Evolutionary conservation across 164 flowering plant species (phyloP).

Genomic region (Nymphaea colorata): DNA sequence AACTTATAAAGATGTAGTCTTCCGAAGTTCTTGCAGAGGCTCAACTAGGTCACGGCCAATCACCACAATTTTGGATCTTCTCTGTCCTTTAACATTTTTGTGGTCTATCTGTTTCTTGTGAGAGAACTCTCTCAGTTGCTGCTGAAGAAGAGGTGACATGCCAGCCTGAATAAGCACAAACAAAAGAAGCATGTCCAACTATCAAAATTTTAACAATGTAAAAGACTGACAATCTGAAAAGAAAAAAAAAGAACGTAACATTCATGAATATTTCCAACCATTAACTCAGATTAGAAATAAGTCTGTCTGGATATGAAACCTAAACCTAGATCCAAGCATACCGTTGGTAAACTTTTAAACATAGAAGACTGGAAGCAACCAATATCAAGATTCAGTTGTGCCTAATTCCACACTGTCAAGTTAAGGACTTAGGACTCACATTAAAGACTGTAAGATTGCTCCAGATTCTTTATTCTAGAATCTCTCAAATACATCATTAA

Average conservation of each 20-base stretch:
- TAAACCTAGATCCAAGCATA: background rate
- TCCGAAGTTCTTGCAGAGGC: slow-evolving; percentile 76
- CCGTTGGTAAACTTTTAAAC: no score
- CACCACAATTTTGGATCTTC: slow-evolving; percentile 49
- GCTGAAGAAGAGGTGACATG: slow-evolving; percentile 67
- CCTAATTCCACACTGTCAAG: no score
- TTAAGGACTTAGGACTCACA: no score
- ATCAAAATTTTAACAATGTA: background rate
- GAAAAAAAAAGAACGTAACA: background rate
- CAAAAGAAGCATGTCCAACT: background rate
- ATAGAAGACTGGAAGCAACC: no score
- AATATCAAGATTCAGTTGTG: no score
- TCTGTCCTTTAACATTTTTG: slow-evolving; percentile 12
- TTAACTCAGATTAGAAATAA: background rate
- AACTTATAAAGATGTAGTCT: background rate
- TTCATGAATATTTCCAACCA: background rate
- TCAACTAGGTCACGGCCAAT: slow-evolving; percentile 85
- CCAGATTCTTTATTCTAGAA: no score
- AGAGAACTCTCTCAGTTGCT: slow-evolving; percentile 66
- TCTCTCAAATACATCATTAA: no score
- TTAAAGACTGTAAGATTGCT: no score
- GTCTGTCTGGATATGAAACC: background rate
- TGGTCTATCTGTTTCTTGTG: slow-evolving; percentile 24
- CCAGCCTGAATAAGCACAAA: slow-evolving; percentile 53
- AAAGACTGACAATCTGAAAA: background rate